phyloP scores from a whole-genome alignment of 768 basidiomycete genomes.

The Suillus cothurnatus region DNA sequence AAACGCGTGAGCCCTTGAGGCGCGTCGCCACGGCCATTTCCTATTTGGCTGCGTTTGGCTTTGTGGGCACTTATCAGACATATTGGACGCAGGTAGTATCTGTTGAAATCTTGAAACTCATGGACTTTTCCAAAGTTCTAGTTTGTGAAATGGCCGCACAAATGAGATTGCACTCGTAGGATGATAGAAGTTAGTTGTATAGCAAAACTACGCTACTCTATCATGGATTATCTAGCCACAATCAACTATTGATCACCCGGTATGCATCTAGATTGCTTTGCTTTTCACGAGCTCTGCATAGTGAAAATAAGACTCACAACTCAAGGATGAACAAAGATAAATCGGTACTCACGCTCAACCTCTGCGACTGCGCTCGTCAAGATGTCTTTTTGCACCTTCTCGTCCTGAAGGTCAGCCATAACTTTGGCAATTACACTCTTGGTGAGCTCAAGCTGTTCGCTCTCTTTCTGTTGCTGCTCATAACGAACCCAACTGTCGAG shows the following conservation, averaged over 20 bases:
- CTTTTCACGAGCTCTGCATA: slow-evolving; percentile 81
- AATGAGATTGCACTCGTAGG: neutral
- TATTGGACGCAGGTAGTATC: no score
- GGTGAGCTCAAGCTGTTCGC: slow-evolving; percentile 91
- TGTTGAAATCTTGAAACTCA: no score
- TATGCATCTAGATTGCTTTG: slow-evolving; percentile 76
- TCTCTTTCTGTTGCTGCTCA: slow-evolving; percentile 96
- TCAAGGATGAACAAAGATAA: neutral
- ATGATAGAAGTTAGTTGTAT: slow-evolving; percentile 14
- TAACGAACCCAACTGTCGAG: slow-evolving; percentile 98
- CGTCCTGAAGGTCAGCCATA: slow-evolving; percentile 77
- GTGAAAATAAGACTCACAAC: neutral
- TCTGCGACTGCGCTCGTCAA: slow-evolving; percentile 78
- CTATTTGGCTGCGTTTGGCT: slow-evolving; percentile 25
- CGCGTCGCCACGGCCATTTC: slow-evolving; percentile 34
- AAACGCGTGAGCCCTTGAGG: slow-evolving; percentile 20
- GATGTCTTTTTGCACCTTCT: slow-evolving; percentile 88
- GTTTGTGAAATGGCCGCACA: slow-evolving; percentile 8
- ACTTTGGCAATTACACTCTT: slow-evolving; percentile 89
- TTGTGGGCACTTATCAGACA: slow-evolving; percentile 14
- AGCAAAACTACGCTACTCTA: slow-evolving; percentile 19
- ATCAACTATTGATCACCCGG: neutral
- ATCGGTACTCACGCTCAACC: slow-evolving; percentile 80
- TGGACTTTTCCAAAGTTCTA: neutral
- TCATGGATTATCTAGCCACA: slow-evolving; percentile 28